Base-by-base conservation (phyloP, 2,329 filamentous ascomycete species). In the Exophiala viscosa region DNA sequence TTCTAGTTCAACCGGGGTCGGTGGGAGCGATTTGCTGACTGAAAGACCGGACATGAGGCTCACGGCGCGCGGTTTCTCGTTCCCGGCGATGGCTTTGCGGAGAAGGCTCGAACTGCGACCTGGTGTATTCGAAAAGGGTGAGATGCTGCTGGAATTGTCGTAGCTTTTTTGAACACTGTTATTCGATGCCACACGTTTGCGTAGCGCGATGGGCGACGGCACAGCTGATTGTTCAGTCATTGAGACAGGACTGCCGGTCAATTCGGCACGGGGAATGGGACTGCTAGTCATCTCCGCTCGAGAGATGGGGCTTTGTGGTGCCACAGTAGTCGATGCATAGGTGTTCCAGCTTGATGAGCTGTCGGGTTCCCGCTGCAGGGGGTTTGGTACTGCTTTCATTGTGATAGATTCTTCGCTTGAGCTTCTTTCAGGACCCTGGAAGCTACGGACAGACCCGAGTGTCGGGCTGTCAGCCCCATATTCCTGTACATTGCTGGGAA, bases 271-370 rank as follows among this genome's bases (percentile, higher is more conserved):
- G 67, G 59, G 60, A 51, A 65, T 63, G 28, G 69, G 75, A 40
- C 69, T 67, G 40, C 40, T 42, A 10, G 40, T 42, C 40, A 42
- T 42, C 11, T 42, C 40, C 6, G 40, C 17, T 11, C 28, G 34
- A 6, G 56, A 53, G 23, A 36, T 7, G 7, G 31, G 28, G 17
- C 10, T 35, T 9, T 44, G 32, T 17, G 66, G 65, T 48, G 71
- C 70, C 14, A 66, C 57, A 31, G 71, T 71, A 1, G 82, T 80
- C 1, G 82, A 80, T 18, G 78, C 76, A 62, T 80, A 83, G 1
- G 82, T 86, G 6, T 81, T 84, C 57, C 80, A 73, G 67, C 83
- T 87, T 66, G 86, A 87, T 41, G 48, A 38, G n/a, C 52, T 58
- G 32, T 60, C 57, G 17, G 33, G 34, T 48, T 60, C 57, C 41